Conservation (phyloP, 2,329 filamentous ascomycete species). For the Didymellaceae sp. region DNA sequence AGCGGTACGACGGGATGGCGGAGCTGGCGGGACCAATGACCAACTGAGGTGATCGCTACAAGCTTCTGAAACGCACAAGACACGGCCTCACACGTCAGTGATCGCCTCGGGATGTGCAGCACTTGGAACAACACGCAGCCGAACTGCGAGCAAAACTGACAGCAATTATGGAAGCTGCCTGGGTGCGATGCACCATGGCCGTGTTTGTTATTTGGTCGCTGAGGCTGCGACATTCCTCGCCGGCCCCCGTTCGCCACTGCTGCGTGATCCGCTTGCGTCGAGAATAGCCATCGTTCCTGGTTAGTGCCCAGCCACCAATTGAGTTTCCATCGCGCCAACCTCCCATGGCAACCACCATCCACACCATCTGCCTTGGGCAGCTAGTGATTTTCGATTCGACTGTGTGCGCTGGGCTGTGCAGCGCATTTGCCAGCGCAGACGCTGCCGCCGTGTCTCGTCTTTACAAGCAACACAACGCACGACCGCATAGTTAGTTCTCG, state of each 20-base stretch:
- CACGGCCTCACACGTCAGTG: slow-evolving; percentile 3
- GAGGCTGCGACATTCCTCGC: slow-evolving; percentile 7
- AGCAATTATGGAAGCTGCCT: no score
- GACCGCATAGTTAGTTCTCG: not conserved
- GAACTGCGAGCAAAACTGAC: no score
- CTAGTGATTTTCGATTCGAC: no score
- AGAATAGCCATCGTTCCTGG: not conserved
- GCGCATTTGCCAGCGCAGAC: not conserved
- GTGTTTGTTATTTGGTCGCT: no score
- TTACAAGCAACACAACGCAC: not conserved
- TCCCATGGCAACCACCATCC: not conserved
- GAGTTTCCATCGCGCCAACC: not conserved
- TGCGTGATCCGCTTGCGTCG: slow-evolving; percentile 12
- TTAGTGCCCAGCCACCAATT: slow-evolving; percentile 10
- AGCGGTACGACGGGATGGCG: slow-evolving; percentile 6
- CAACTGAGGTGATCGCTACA: slow-evolving; percentile 1
- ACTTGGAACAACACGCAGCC: no score
- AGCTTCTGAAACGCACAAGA: slow-evolving; percentile 11
- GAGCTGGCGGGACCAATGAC: slow-evolving; percentile 6
- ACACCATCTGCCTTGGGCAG: not conserved
- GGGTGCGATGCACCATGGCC: no score
- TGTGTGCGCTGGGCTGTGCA: not conserved
- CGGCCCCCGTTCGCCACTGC: not conserved
- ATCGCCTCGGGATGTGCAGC: not conserved
- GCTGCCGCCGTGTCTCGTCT: not conserved